Percentiles rank a stretch among this genome's conserved stretches.
phyloP scores from a whole-genome alignment of 1,284 basidiomycete genomes.

The Uromyces viciae-fabae region DNA sequence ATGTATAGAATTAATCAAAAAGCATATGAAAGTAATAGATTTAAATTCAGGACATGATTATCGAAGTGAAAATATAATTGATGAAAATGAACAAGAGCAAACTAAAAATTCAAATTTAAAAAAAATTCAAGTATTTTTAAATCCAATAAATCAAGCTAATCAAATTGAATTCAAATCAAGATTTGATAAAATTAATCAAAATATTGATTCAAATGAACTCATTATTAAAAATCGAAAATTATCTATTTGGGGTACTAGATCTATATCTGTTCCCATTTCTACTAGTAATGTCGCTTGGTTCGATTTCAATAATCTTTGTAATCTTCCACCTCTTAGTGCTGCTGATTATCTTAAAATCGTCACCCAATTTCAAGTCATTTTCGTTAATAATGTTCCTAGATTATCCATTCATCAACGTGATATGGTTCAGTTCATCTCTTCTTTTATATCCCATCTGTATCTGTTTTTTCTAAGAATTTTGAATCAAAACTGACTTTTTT shows the following conservation, averaged over 20 bases:
- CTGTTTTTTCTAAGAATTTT: slow-evolving; percentile 40
- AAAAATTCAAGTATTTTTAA: slow-evolving; percentile 84
- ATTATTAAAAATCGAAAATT: slow-evolving; percentile 67
- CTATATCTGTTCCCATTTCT: slow-evolving; percentile 57
- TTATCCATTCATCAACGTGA: slow-evolving; percentile 86
- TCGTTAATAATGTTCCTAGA: slow-evolving; percentile 77
- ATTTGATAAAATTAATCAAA: slow-evolving; percentile 67
- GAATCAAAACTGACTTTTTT: background rate
- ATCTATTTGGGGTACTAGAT: slow-evolving; percentile 77
- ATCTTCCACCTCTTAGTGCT: slow-evolving; percentile 79
- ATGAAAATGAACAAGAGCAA: no score
- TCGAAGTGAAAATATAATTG: no score
- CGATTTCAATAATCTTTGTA: slow-evolving; percentile 81
- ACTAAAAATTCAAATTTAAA: slow-evolving; percentile 62
- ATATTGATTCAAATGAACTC: slow-evolving; percentile 63
- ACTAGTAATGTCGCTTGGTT: slow-evolving; percentile 72
- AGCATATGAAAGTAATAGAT: slow-evolving; percentile 78
- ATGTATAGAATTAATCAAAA: slow-evolving; percentile 87
- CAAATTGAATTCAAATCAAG: slow-evolving; percentile 71
- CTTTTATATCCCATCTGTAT: slow-evolving; percentile 60
- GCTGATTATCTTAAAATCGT: slow-evolving; percentile 96
- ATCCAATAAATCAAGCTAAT: slow-evolving; percentile 69
- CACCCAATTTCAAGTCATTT: slow-evolving; percentile 77
- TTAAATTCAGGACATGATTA: slow-evolving; percentile 94
- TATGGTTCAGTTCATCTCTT: slow-evolving; percentile 60